Conservation (phyloP, 139 green algal species). For the Diplosphaera chodatii region DNA sequence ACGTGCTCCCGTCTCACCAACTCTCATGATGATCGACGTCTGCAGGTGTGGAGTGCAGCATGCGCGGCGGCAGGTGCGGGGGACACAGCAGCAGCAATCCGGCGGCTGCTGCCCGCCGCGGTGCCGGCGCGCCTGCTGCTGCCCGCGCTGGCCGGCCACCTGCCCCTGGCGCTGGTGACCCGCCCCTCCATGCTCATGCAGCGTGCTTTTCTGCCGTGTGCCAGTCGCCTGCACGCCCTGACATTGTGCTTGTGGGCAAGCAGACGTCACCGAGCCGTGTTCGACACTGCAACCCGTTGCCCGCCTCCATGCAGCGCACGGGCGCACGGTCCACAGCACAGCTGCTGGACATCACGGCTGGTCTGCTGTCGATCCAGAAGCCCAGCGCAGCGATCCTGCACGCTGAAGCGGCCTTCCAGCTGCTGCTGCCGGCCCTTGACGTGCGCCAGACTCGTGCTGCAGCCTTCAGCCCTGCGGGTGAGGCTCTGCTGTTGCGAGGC, state of each 20-base stretch:
- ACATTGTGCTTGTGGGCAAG: no score
- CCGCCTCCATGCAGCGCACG: background rate
- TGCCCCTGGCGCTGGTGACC: slow-evolving; percentile 30
- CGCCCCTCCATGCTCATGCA: background rate
- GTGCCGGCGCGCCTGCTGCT: slow-evolving; percentile 68
- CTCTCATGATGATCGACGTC: no score
- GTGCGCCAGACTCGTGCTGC: slow-evolving; percentile 45
- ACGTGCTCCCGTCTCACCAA: no score
- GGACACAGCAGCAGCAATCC: slow-evolving; percentile 21
- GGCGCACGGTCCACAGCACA: slow-evolving; percentile 1
- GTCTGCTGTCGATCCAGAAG: slow-evolving; percentile 51
- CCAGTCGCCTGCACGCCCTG: no score
- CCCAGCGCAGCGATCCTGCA: slow-evolving; percentile 37
- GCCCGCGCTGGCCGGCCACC: slow-evolving; percentile 41
- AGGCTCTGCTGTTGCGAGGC: no score
- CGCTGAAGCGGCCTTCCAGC: slow-evolving; percentile 45
- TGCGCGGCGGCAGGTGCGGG: slow-evolving; percentile 12
- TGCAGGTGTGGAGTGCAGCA: background rate
- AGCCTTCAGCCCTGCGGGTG: background rate
- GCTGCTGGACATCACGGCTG: slow-evolving; percentile 3
- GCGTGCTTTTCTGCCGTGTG: no score
- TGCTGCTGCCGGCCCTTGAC: slow-evolving; percentile 73
- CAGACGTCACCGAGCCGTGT: no score
- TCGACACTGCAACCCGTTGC: no score
- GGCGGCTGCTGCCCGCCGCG: slow-evolving; percentile 23